These are phyloP conservation scores for Arctium lappa DNA, from an alignment of 129 eudicot species.

Conservation along the genomic window DNA sequence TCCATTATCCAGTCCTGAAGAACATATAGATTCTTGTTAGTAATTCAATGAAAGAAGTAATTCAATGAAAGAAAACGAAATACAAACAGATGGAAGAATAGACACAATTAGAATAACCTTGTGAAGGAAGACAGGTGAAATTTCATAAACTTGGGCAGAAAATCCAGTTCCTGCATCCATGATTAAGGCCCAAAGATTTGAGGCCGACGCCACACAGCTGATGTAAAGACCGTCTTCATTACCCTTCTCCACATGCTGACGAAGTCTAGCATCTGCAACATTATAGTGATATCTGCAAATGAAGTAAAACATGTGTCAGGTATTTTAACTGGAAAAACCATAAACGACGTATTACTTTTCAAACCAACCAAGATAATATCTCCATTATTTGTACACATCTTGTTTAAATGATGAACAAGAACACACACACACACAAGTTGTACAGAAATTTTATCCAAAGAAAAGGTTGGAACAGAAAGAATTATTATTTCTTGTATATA, in stretches of 20 bases:
- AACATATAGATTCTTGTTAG: neutral
- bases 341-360: neutral
- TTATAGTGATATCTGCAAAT: conserved; percentile 86
- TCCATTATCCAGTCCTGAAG: conserved; percentile 99
- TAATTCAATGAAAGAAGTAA: neutral
- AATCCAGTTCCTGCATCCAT: conserved; percentile 99
- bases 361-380: neutral
- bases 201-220: conserved; percentile 92
- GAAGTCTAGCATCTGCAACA: conserved; percentile 86
- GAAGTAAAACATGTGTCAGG: neutral
- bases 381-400: neutral
- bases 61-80: neutral
- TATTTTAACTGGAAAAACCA: neutral
- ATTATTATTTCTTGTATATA: neutral
- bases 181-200: conserved; percentile 95
- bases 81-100: neutral
- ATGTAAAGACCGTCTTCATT: conserved; percentile 88
- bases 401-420: neutral
- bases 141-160: conserved; percentile 79
- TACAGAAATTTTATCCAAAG: neutral
- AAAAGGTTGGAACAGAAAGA: neutral
- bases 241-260: conserved; percentile 90
- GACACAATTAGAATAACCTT: conserved; percentile 43
- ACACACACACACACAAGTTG: neutral
- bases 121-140: conserved; percentile 85